Evolutionary conservation across 2,329 filamentous ascomycete genomes (phyloP).

Genomic region (Paraconiothyrium brasiliense): DNA sequence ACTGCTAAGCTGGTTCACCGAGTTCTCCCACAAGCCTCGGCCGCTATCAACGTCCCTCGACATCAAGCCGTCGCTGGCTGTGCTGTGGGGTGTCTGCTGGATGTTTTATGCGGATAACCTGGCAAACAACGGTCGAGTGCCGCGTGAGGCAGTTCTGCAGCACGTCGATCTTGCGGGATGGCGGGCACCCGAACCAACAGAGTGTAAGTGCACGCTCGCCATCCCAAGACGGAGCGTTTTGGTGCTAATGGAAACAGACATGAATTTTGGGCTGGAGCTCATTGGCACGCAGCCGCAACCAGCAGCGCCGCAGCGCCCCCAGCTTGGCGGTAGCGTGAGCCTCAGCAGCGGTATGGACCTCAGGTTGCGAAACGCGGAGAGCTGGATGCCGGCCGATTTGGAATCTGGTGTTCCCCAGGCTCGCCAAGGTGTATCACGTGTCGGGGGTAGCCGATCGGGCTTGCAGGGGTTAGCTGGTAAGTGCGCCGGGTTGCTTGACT

Average conservation of each 20-base stretch:
- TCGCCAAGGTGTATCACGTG: constrained; percentile 16
- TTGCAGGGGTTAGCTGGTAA: constrained; percentile 29
- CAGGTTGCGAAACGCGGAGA: constrained; percentile 44
- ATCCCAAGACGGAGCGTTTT: constrained; percentile 28
- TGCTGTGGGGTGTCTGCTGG: constrained; percentile 57
- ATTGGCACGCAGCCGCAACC: constrained; percentile 41
- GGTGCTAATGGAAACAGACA: constrained; percentile 44
- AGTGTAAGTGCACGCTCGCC: constrained; percentile 42
- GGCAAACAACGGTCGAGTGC: constrained; percentile 33
- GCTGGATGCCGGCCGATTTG: constrained; percentile 34
- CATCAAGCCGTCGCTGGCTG: constrained; percentile 54
- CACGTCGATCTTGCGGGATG: constrained; percentile 35
- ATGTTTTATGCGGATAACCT: constrained; percentile 45
- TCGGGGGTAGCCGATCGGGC: background rate
- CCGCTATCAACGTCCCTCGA: constrained; percentile 57
- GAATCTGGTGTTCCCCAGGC: constrained; percentile 24
- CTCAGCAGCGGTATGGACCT: constrained; percentile 31
- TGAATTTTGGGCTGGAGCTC: constrained; percentile 42
- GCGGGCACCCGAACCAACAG: constrained; percentile 40
- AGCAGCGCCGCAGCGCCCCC: constrained; percentile 34
- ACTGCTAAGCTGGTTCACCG: constrained; percentile 51
- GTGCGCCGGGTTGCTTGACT: constrained; percentile 32
- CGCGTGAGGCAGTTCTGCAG: constrained; percentile 37
- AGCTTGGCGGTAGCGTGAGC: constrained; percentile 26
- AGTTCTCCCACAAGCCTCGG: constrained; percentile 51